phyloP scores from a whole-genome alignment of 2,329 filamentous ascomycete genomes.

The Chrysoporthe puriensis region DNA sequence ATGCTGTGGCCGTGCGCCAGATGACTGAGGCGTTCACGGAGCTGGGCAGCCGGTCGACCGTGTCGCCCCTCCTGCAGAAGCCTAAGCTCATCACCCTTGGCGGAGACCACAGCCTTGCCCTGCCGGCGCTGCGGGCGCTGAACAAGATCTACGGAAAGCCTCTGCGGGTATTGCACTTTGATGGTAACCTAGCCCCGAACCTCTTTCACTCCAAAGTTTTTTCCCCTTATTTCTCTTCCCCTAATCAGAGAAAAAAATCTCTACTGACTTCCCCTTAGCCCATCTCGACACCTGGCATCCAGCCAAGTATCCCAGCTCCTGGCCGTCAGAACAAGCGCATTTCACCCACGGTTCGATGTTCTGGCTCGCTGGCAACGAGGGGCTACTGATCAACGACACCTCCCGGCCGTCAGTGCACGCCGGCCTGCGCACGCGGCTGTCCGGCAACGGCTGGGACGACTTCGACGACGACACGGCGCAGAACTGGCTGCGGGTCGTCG shows the following conservation, averaged over 20 bases:
- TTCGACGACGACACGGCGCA: conserved; percentile 75
- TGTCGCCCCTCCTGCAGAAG: conserved; percentile 39
- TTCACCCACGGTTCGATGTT: conserved; percentile 94
- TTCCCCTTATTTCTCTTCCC: background rate
- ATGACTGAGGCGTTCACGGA: conserved; percentile 82
- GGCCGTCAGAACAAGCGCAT: conserved; percentile 69
- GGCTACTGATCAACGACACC: conserved; percentile 72
- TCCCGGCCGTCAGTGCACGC: conserved; percentile 78
- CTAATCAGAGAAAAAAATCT: background rate
- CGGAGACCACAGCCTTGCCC: conserved; percentile 72
- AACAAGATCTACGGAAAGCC: conserved; percentile 63
- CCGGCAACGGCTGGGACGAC: conserved; percentile 65
- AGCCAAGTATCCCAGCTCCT: conserved; percentile 76
- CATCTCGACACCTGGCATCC: conserved; percentile 89
- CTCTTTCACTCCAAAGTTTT: too few relatives aligned
- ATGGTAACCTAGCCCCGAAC: conserved; percentile 47
- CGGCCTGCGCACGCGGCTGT: conserved; percentile 77
- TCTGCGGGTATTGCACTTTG: conserved; percentile 75
- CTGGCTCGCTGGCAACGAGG: conserved; percentile 83
- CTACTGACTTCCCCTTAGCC: conserved; percentile 35
- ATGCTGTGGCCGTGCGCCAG: conserved; percentile 76
- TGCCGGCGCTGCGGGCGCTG: conserved; percentile 71
- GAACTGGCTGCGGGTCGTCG: conserved; percentile 78
- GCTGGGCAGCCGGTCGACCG: conserved; percentile 53
- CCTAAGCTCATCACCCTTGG: conserved; percentile 70